phyloP scores from a whole-genome alignment of 495 filamentous ascomycete species.

The Delitschia confertaspora region DNA sequence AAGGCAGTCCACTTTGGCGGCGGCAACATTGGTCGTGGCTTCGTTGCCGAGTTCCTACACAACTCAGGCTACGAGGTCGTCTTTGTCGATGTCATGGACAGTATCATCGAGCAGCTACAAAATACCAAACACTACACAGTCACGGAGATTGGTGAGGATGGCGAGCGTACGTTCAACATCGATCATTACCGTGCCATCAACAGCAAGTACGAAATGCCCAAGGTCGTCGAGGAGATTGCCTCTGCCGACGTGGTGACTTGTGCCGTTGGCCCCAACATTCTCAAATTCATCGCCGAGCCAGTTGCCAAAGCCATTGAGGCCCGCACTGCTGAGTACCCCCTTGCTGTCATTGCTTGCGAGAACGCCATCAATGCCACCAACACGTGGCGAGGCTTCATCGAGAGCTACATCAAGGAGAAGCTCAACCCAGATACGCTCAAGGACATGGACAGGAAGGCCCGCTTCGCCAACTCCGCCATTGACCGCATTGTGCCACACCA shows the following conservation, averaged over 20 bases:
- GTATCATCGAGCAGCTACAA: slow-evolving; percentile 67
- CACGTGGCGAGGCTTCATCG: slow-evolving; percentile 70
- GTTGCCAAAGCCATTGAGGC: slow-evolving; percentile 84
- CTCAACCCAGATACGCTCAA: slow-evolving; percentile 34
- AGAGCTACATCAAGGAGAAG: slow-evolving; percentile 63
- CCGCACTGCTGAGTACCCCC: slow-evolving; percentile 58
- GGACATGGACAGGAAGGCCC: slow-evolving; percentile 37
- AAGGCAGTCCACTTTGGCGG: slow-evolving; percentile 91
- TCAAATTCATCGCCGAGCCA: slow-evolving; percentile 88
- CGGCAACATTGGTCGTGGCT: slow-evolving; percentile 69
- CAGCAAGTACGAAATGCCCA: slow-evolving; percentile 69
- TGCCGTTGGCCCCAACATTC: slow-evolving; percentile 89
- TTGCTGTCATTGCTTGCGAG: slow-evolving; percentile 94
- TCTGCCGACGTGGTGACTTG: slow-evolving; percentile 88
- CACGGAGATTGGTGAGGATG: slow-evolving; percentile 82
- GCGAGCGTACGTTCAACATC: slow-evolving; percentile 71
- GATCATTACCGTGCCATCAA: slow-evolving; percentile 95
- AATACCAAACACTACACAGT: slow-evolving; percentile 70
- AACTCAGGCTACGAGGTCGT: slow-evolving; percentile 83
- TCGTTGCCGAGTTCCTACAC: slow-evolving; percentile 66
- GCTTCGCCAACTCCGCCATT: slow-evolving; percentile 93
- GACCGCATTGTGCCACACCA: slow-evolving; percentile 94
- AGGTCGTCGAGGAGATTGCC: slow-evolving; percentile 74
- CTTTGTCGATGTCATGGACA: slow-evolving; percentile 87
- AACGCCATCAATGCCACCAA: slow-evolving; percentile 92